These are phyloP conservation scores for Aspergillus thermomutatus DNA, from an alignment of 2,329 filamentous ascomycete genomes.

Conservation along the genomic window DNA sequence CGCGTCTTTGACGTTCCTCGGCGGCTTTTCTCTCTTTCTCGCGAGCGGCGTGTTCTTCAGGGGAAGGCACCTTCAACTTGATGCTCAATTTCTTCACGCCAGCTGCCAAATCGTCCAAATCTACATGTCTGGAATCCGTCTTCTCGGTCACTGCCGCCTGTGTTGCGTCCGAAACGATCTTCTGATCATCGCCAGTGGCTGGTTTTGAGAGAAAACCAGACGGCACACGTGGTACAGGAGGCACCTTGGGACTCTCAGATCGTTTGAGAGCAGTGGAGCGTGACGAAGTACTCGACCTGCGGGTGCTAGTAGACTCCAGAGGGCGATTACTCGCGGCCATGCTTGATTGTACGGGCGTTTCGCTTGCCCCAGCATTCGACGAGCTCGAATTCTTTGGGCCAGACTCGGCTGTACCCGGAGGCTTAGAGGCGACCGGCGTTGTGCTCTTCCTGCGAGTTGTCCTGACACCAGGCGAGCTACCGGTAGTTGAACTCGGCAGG, in stretches of 20 bases:
- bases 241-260: slow-evolving; percentile 33
- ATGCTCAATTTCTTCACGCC: slow-evolving; percentile 54
- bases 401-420: neutral
- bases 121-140: slow-evolving; percentile 20
- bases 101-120: slow-evolving; percentile 50
- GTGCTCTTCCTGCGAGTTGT: slow-evolving; percentile 29
- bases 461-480: slow-evolving; percentile 20
- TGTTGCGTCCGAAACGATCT: neutral
- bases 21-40: slow-evolving; percentile 48
- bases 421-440: slow-evolving; percentile 3
- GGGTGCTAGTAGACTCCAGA: slow-evolving; percentile 48
- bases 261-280: slow-evolving; percentile 41
- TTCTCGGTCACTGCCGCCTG: slow-evolving; percentile 2
- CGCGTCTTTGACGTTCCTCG: slow-evolving; percentile 40
- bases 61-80: slow-evolving; percentile 56
- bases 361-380: slow-evolving; percentile 4
- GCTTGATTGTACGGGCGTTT: slow-evolving; percentile 13
- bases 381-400: neutral
- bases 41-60: slow-evolving; percentile 55
- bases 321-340: slow-evolving; percentile 15
- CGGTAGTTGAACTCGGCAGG: slow-evolving; percentile 35
- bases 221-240: slow-evolving; percentile 42
- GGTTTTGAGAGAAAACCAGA: slow-evolving; percentile 28
- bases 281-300: slow-evolving; percentile 56
- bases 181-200: slow-evolving; percentile 11